Percentiles rank a stretch among this genome's conserved stretches.
Conservation (phyloP, 1,284 basidiomycete genomes). For the Marasmius fiardii region DNA sequence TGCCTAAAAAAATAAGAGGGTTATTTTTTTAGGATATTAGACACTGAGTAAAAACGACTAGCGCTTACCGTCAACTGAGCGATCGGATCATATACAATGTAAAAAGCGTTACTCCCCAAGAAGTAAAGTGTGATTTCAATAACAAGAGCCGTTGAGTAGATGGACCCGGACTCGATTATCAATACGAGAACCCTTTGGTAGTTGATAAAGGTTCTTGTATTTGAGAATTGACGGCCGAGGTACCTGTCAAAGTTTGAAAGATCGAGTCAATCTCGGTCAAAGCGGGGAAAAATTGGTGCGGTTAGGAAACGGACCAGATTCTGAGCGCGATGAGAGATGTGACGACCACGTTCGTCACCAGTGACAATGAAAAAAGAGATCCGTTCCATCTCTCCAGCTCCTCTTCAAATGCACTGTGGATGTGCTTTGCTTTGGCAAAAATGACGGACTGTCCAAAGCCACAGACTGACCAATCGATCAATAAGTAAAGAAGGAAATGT, state of each 20-base stretch:
- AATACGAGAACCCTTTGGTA: slow-evolving; percentile 32
- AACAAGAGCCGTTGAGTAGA: slow-evolving; percentile 35
- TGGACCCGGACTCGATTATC: slow-evolving; percentile 36
- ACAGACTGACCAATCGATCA: slow-evolving; percentile 24
- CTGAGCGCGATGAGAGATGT: slow-evolving; percentile 31
- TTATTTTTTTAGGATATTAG: neutral
- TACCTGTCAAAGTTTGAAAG: slow-evolving; percentile 21
- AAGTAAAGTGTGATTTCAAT: slow-evolving; percentile 38
- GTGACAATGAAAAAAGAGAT: slow-evolving; percentile 33
- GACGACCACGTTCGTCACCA: slow-evolving; percentile 33
- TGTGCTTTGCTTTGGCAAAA: slow-evolving; percentile 27
- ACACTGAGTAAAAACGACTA: neutral
- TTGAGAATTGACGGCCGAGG: slow-evolving; percentile 11
- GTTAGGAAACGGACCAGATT: slow-evolving; percentile 26
- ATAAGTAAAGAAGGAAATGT: too few species aligned
- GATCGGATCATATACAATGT: slow-evolving; percentile 38
- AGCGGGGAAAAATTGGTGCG: neutral
- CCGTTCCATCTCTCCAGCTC: slow-evolving; percentile 32
- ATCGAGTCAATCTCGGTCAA: neutral
- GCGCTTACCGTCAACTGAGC: slow-evolving; percentile 34
- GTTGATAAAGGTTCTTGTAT: slow-evolving; percentile 18
- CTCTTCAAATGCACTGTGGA: slow-evolving; percentile 32
- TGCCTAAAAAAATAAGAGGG: slow-evolving; percentile 12
- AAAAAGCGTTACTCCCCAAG: slow-evolving; percentile 33
- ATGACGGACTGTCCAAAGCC: slow-evolving; percentile 33